Evolutionary conservation across 1,284 basidiomycete genomes (phyloP).

Genomic region (Agroathelia rolfsii): DNA sequence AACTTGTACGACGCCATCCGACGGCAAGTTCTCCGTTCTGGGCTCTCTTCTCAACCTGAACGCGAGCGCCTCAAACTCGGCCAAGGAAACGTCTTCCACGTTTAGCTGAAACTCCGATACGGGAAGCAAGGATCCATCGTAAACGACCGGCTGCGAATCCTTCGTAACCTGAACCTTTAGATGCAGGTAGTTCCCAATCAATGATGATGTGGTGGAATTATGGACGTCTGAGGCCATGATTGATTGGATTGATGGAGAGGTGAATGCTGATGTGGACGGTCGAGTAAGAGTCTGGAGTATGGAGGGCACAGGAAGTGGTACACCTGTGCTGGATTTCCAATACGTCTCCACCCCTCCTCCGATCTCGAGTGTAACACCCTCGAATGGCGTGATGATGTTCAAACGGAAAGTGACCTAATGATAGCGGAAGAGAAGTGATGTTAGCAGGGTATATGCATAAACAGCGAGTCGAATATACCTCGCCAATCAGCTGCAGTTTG

Average conservation of each 20-base stretch:
- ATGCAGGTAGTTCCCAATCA: constrained; percentile 82
- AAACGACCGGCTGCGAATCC: constrained; percentile 83
- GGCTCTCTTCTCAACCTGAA: constrained; percentile 34
- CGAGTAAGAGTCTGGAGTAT: constrained; percentile 11
- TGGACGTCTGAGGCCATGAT: constrained; percentile 33
- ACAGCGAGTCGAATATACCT: constrained; percentile 38
- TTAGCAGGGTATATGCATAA: constrained; percentile 10
- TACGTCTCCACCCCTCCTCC: constrained; percentile 94
- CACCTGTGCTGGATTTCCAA: constrained; percentile 80
- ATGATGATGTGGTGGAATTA: constrained; percentile 74
- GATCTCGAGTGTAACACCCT: constrained; percentile 90
- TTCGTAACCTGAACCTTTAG: constrained; percentile 86
- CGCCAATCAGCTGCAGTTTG: constrained; percentile 89
- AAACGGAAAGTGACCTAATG: constrained; percentile 79
- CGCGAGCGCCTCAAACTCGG: constrained; percentile 71
- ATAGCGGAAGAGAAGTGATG: constrained; percentile 8
- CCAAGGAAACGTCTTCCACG: constrained; percentile 75
- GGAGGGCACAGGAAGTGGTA: constrained; percentile 13
- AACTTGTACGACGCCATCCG: constrained; percentile 40
- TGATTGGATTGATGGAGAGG: constrained; percentile 54
- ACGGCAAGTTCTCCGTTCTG: constrained; percentile 20
- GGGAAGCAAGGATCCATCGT: constrained; percentile 63
- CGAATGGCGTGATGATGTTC: constrained; percentile 84
- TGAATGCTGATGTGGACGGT: constrained; percentile 42
- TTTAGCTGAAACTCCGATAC: constrained; percentile 67